Conservation (phyloP, 2,329 filamentous ascomycete species). For the Ophiostoma populinum region DNA sequence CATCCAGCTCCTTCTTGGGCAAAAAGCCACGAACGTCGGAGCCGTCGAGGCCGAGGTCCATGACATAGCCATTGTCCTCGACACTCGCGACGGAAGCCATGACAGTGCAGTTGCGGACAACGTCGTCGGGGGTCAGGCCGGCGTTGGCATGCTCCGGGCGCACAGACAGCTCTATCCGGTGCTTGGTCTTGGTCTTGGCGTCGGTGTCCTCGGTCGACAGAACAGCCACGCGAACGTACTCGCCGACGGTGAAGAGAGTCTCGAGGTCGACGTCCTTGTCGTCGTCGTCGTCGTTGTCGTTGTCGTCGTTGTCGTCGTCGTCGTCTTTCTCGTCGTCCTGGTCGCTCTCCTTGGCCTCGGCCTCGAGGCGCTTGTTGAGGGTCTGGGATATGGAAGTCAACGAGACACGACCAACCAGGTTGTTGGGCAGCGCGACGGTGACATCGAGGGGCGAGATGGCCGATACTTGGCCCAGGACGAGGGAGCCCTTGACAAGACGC, state of each 20-base stretch:
- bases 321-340: constrained; percentile 28
- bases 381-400: constrained; percentile 80
- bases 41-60: constrained; percentile 69
- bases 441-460: constrained; percentile 68
- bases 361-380: constrained; percentile 55
- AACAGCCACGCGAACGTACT: constrained; percentile 76
- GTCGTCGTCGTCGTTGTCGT: not conserved
- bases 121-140: constrained; percentile 52
- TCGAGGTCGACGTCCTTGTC: constrained; percentile 52
- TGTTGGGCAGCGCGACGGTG: constrained; percentile 75
- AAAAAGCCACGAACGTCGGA: constrained; percentile 63
- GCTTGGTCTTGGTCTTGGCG: constrained; percentile 45
- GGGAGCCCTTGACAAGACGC: constrained; percentile 69
- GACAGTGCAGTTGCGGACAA: constrained; percentile 59
- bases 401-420: constrained; percentile 74
- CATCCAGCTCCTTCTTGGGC: constrained; percentile 63
- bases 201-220: constrained; percentile 56
- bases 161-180: constrained; percentile 74
- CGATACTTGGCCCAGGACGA: constrained; percentile 74
- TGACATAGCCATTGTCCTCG: constrained; percentile 89
- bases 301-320: constrained; percentile 24
- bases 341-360: constrained; percentile 29
- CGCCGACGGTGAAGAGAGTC: constrained; percentile 61
- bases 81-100: constrained; percentile 81
- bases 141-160: constrained; percentile 64